Evolutionary conservation across 2,329 filamentous ascomycete genomes (phyloP).

Genomic region (Hypoxylon sp.): DNA sequence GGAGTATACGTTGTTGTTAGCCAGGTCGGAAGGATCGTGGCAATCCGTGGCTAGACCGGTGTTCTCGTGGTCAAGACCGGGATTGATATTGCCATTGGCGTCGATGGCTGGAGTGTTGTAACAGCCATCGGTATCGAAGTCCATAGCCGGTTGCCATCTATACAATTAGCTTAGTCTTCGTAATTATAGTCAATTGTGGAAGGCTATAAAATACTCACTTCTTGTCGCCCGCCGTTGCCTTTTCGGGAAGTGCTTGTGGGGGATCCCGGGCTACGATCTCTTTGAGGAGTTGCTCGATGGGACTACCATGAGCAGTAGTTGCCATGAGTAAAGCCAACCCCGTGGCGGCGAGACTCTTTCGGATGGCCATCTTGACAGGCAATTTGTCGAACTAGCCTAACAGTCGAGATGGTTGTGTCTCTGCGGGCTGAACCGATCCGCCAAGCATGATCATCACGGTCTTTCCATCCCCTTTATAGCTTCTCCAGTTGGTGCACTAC

Average conservation of each 20-base stretch:
- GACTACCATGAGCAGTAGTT: slow-evolving; percentile 37
- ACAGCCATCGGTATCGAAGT: slow-evolving; percentile 58
- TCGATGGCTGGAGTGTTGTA: slow-evolving; percentile 60
- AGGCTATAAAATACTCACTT: slow-evolving; percentile 40
- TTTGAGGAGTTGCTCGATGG: slow-evolving; percentile 42
- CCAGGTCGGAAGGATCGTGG: slow-evolving; percentile 55
- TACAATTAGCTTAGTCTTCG: slow-evolving; percentile 13
- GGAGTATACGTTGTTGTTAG: slow-evolving; percentile 60
- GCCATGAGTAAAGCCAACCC: slow-evolving; percentile 47
- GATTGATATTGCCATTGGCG: slow-evolving; percentile 53
- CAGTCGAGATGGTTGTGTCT: slow-evolving; percentile 13
- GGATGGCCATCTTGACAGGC: slow-evolving; percentile 45
- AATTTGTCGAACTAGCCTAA: slow-evolving; percentile 17
- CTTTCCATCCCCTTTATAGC: slow-evolving; percentile 34
- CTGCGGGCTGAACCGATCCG: slow-evolving; percentile 4
- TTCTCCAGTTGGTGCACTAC: slow-evolving; percentile 12
- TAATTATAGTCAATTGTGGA: slow-evolving; percentile 2
- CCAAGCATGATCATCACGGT: slow-evolving; percentile 2
- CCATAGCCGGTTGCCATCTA: slow-evolving; percentile 52
- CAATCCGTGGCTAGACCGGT: slow-evolving; percentile 52
- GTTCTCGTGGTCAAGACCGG: slow-evolving; percentile 53
- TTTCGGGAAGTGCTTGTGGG: slow-evolving; percentile 49
- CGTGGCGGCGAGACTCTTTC: slow-evolving; percentile 43
- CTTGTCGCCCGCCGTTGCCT: slow-evolving; percentile 49
- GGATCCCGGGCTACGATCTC: slow-evolving; percentile 47